A percentile compares a stretch with the other conserved stretches of the same genome.
Evolutionary conservation across 257 asterid species (phyloP).

Genomic region (Solanum rostratum): DNA sequence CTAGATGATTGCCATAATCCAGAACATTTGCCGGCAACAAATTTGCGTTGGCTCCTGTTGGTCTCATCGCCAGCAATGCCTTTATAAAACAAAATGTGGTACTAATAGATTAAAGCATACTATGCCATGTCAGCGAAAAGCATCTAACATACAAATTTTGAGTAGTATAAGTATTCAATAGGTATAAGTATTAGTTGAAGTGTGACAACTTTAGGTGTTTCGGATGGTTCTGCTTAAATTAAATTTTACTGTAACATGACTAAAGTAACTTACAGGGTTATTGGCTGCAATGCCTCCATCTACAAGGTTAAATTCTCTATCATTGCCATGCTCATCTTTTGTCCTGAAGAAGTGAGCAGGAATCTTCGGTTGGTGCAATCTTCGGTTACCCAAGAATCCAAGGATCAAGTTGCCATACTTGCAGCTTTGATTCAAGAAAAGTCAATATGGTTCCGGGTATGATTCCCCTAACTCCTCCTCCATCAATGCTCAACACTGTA

Average conservation of each 20-base stretch:
- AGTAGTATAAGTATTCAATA: too few species aligned
- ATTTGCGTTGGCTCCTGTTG: not conserved
- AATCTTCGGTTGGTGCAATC: too few species aligned
- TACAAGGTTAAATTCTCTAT: not conserved
- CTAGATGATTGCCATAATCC: not conserved
- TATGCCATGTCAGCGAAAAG: too few species aligned
- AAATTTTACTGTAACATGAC: not conserved
- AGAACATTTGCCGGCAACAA: not conserved
- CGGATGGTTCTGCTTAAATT: too few species aligned
- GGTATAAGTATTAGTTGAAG: too few species aligned
- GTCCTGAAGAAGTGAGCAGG: constrained; percentile 32
- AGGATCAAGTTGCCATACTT: constrained; percentile 13
- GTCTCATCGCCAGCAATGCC: not conserved
- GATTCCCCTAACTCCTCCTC: constrained; percentile 52
- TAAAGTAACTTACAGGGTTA: not conserved
- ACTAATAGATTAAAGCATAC: not conserved
- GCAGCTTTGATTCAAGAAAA: constrained; percentile 34
- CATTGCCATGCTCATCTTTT: constrained; percentile 8
- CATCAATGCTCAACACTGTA: constrained; percentile 43
- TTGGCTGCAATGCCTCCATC: not conserved
- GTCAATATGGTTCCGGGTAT: constrained; percentile 32
- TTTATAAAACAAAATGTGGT: not conserved
- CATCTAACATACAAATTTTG: too few species aligned
- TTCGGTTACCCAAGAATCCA: too few species aligned
- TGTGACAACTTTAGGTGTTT: too few species aligned